Evolutionary conservation across 805 yeast species (phyloP).

Genomic region (Nakazawaea ambrosiae): DNA sequence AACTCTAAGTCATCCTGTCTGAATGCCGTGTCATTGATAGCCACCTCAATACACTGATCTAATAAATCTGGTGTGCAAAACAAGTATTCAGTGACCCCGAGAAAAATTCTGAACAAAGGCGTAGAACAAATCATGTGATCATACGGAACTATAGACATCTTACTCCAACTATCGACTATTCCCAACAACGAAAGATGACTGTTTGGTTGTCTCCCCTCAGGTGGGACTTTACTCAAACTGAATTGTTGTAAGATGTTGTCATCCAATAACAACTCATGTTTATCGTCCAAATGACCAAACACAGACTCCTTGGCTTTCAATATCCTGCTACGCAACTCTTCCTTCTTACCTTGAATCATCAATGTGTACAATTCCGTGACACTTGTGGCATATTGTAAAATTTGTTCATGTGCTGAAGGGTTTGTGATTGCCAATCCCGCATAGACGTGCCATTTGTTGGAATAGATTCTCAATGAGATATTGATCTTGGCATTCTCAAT

Average conservation of each 20-base stretch:
- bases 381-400: constrained; percentile 81
- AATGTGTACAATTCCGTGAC: constrained; percentile 77
- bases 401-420: constrained; percentile 89
- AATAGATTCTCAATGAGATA: constrained; percentile 81
- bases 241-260: constrained; percentile 74
- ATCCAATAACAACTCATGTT: constrained; percentile 61
- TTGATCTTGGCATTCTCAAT: constrained; percentile 94
- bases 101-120: constrained; percentile 83
- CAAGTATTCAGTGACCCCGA: constrained; percentile 89
- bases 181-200: constrained; percentile 86
- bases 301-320: constrained; percentile 65
- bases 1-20: constrained; percentile 90
- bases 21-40: constrained; percentile 58
- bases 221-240: constrained; percentile 64
- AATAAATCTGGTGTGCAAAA: constrained; percentile 78
- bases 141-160: constrained; percentile 80
- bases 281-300: constrained; percentile 55
- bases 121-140: constrained; percentile 97
- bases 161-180: constrained; percentile 91
- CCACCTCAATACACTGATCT: constrained; percentile 74
- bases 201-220: constrained; percentile 62
- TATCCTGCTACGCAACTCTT: constrained; percentile 53
- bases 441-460: constrained; percentile 97
- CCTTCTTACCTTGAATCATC: constrained; percentile 64
- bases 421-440: constrained; percentile 96